phyloP scores from a whole-genome alignment of 345 rosid species.

The Dipteronia sinensis region DNA sequence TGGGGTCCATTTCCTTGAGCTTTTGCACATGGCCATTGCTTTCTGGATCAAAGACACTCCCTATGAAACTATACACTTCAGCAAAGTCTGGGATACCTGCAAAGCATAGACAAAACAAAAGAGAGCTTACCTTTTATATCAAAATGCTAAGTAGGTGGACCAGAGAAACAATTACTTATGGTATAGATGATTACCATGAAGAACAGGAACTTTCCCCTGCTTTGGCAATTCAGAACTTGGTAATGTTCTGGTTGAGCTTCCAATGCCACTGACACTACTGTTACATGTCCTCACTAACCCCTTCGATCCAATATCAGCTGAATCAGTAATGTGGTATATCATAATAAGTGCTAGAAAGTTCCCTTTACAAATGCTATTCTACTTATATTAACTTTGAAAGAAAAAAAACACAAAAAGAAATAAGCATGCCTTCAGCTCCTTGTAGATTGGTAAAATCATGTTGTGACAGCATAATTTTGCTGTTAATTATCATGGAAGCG shows the following conservation, averaged over 20 bases:
- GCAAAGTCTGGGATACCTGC: slow-evolving; percentile 86
- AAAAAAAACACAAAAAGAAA: slow-evolving; percentile 10
- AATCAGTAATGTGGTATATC: slow-evolving; percentile 70
- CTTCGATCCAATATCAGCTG: slow-evolving; percentile 94
- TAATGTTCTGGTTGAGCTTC: slow-evolving; percentile 44
- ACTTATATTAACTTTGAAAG: slow-evolving; percentile 25
- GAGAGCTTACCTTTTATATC: slow-evolving; percentile 11
- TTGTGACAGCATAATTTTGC: slow-evolving; percentile 43
- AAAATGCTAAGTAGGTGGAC: not conserved
- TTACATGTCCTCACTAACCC: slow-evolving; percentile 49
- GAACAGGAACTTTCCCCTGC: slow-evolving; percentile 47
- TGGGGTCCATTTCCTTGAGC: slow-evolving; percentile 98
- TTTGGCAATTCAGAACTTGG: slow-evolving; percentile 49
- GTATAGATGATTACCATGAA: slow-evolving; percentile 56
- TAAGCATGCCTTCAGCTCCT: slow-evolving; percentile 60
- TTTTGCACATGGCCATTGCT: slow-evolving; percentile 65
- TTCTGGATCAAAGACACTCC: slow-evolving; percentile 87
- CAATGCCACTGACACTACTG: slow-evolving; percentile 51
- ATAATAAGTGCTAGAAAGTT: slow-evolving; percentile 71
- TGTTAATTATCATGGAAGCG: slow-evolving; percentile 47
- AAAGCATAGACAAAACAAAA: slow-evolving; percentile 24
- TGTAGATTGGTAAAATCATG: slow-evolving; percentile 53
- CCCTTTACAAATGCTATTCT: slow-evolving; percentile 33
- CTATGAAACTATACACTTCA: slow-evolving; percentile 90
- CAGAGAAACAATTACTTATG: slow-evolving; percentile 2